These are phyloP conservation scores for Flagelloscypha sp. DNA, from an alignment of 768 basidiomycete species.

Conservation along the genomic window DNA sequence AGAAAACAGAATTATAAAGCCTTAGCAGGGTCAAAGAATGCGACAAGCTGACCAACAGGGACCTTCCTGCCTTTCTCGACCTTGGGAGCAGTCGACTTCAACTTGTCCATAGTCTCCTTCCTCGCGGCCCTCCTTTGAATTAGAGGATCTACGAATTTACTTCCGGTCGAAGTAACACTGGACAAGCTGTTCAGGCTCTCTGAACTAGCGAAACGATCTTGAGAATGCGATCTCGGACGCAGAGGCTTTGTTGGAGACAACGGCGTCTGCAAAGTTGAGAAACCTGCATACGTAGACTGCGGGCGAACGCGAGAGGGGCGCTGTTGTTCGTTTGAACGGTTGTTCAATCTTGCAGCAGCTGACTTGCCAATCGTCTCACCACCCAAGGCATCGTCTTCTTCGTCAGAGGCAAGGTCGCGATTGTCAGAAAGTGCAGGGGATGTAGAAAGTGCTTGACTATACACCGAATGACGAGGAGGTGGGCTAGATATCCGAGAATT, in stretches of 20 bases:
- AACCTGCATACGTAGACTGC: slow-evolving; percentile 15
- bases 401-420: slow-evolving; percentile 23
- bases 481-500: slow-evolving; percentile 15
- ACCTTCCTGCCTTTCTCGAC: slow-evolving; percentile 50
- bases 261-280: slow-evolving; percentile 19
- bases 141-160: slow-evolving; percentile 73
- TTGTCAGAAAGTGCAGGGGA: slow-evolving; percentile 36
- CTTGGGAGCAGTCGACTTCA: slow-evolving; percentile 35
- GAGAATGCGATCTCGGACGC: slow-evolving; percentile 31
- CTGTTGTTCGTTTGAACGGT: neutral
- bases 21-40: slow-evolving; percentile 88
- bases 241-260: slow-evolving; percentile 9
- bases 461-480: slow-evolving; percentile 8
- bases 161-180: slow-evolving; percentile 15
- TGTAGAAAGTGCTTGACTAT: slow-evolving; percentile 17
- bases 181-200: too few species aligned
- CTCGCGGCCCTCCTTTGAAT: slow-evolving; percentile 56
- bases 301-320: slow-evolving; percentile 4
- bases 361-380: slow-evolving; percentile 61
- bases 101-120: slow-evolving; percentile 17
- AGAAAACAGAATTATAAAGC: too few species aligned
- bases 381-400: slow-evolving; percentile 33
- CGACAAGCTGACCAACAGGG: slow-evolving; percentile 69
- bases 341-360: slow-evolving; percentile 28
- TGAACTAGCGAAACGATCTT: too few species aligned